Evolutionary conservation across 148 eudicot species (phyloP), one percentile per base, ranked within the genome.

Genomic region (Salicornia ramosissima): DNA sequence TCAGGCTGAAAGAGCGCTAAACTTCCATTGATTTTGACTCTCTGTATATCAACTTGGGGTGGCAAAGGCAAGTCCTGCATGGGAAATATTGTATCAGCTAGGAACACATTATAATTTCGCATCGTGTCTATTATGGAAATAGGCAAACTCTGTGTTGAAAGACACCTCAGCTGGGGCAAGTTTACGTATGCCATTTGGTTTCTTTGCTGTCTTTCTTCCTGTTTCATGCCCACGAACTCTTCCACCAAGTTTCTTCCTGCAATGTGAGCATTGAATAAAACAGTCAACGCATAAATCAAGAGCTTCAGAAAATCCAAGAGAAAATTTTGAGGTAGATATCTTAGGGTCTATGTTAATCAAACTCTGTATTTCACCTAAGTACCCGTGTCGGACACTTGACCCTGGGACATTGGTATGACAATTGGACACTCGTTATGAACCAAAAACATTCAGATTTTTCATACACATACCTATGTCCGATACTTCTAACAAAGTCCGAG

Each of bases 141-240:
- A 26, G 51, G 34, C 39, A 54, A 28, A 46, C 28, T 54, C 13
- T 62, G 9, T 15, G 58, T 25, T 21, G 26, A 30, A 28, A 46
- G 47, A 66, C 40, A 83, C 98, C 95, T 90, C 90, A 22, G 87
- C 77, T 24, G 90, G 90, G 71, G 87, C 88, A 71, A 83, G 75
- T 79, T 88, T 88, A 72, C 75, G 79, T 63, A 72, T 64, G 53
- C 83, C 86, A 74, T 82, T 84, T 39, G 84, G 82, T 80, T 86
- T 87, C 77, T 79, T 83, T 6, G 77, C 69, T 34, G 73, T 71
- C 70, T 86, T 87, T 62, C 80, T 81, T 68, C 82, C 64, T 49
- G 84, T 73, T 77, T 90, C 97, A 72, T 76, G 84, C 36, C 80
- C 92, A 60, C 86, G 89, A 51, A 72, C 71, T 86, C 87, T 90